Conservation (phyloP, 306 rosid genomes). For the Quercus rubra region DNA sequence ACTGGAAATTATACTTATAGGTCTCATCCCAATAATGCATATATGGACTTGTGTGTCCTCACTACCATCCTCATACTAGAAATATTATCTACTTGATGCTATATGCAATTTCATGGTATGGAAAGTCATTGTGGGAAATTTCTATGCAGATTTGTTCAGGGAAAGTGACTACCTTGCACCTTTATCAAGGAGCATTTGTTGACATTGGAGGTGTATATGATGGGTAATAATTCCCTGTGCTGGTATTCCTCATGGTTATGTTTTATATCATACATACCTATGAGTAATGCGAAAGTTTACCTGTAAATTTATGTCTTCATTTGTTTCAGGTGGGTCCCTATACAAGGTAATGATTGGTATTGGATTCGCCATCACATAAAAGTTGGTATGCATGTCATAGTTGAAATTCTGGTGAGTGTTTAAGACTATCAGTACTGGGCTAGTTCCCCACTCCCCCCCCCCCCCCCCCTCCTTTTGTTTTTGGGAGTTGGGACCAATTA, state of each 20-base stretch:
- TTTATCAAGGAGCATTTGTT: slow-evolving; percentile 97
- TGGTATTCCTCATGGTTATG: neutral
- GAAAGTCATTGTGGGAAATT: slow-evolving; percentile 9
- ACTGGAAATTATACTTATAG: slow-evolving; percentile 4
- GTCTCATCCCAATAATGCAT: slow-evolving; percentile 3
- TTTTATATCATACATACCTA: neutral
- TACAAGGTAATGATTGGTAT: slow-evolving; percentile 90
- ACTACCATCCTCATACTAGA: neutral
- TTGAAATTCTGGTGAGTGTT: slow-evolving; percentile 83
- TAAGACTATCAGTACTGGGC: neutral
- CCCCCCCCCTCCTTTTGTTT: neutral
- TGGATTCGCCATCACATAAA: slow-evolving; percentile 98
- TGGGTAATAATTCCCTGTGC: slow-evolving; percentile 50
- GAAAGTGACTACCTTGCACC: slow-evolving; percentile 74
- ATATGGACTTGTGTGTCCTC: neutral
- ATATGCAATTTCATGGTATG: neutral
- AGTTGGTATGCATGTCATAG: slow-evolving; percentile 85
- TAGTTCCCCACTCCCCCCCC: neutral
- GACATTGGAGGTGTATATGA: slow-evolving; percentile 97
- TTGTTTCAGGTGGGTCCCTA: slow-evolving; percentile 89
- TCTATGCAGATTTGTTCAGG: slow-evolving; percentile 79
- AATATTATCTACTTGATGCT: slow-evolving; percentile 6
- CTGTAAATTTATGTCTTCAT: slow-evolving; percentile 31
- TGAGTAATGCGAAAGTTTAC: slow-evolving; percentile 9
- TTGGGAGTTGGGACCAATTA: neutral